Percentiles rank a stretch among this genome's conserved stretches.
Evolutionary conservation across 345 rosid species (phyloP).

Genomic region (Linum trigynum): DNA sequence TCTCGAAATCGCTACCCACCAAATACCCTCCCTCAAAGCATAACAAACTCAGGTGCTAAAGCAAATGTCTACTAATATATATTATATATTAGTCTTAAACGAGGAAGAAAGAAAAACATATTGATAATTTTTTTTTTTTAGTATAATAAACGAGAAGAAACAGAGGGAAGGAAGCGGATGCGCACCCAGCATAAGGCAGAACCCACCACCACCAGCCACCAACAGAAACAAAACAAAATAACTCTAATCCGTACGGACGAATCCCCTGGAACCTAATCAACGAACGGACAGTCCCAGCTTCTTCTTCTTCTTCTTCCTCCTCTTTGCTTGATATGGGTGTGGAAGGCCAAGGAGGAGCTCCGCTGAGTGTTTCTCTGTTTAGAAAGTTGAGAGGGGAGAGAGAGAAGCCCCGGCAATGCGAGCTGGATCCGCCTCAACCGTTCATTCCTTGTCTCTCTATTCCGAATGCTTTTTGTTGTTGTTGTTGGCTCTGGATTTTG

Average conservation of each 20-base stretch:
- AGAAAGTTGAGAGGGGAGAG: neutral
- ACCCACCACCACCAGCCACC: neutral
- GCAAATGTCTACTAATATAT: too few relatives aligned
- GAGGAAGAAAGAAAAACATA: too few relatives aligned
- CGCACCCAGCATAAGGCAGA: neutral
- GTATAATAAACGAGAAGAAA: constrained; percentile 2
- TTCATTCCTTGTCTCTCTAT: neutral
- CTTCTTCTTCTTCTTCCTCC: too few relatives aligned
- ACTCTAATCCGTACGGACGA: constrained; percentile 14
- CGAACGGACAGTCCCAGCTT: too few relatives aligned
- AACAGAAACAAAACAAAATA: neutral
- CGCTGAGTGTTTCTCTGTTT: neutral
- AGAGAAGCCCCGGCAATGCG: constrained; percentile 12
- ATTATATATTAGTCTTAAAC: too few relatives aligned
- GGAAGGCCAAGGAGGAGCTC: too few relatives aligned
- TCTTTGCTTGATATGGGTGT: too few relatives aligned
- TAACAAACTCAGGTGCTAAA: too few relatives aligned
- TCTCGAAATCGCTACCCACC: neutral
- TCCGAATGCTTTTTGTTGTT: constrained; percentile 1
- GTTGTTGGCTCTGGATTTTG: too few relatives aligned
- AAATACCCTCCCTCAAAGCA: too few relatives aligned
- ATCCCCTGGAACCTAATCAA: too few relatives aligned
- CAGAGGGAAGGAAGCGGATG: constrained; percentile 10
- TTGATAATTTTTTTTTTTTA: too few relatives aligned
- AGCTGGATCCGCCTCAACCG: constrained; percentile 13